Evolutionary conservation across 176 grass and related monocot genomes (phyloP).

Genomic region (Oryza longistaminata): DNA sequence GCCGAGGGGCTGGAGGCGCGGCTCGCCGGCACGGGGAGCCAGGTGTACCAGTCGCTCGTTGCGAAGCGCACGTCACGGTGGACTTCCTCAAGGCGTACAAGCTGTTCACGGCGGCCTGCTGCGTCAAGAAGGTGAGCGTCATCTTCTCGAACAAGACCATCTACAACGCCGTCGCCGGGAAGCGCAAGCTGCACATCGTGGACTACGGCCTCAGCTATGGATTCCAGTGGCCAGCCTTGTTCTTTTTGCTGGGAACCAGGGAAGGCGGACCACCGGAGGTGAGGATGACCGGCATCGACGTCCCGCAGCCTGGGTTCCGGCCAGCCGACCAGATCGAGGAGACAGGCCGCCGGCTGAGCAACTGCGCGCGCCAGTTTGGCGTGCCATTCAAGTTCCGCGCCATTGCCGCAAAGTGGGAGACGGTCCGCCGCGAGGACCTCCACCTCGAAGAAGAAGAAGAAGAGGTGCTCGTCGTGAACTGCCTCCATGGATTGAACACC

Average conservation of each 20-base stretch:
- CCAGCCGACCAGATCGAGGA: conserved; percentile 46
- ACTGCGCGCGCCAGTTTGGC: conserved; percentile 27
- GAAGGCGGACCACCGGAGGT: conserved; percentile 53
- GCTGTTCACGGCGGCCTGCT: conserved; percentile 53
- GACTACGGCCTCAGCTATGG: conserved; percentile 38
- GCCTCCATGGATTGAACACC: conserved; percentile 18
- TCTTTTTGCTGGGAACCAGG: background rate
- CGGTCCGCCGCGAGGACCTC: conserved; percentile 28
- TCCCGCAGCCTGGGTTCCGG: conserved; percentile 55
- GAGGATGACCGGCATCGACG: conserved; percentile 48
- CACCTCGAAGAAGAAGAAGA: conserved; percentile 34
- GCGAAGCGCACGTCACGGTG: background rate
- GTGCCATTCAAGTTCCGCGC: conserved; percentile 44
- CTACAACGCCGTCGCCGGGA: conserved; percentile 2
- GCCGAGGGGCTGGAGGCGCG: conserved; percentile 65
- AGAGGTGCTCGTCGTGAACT: conserved; percentile 40
- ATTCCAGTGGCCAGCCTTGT: conserved; percentile 46
- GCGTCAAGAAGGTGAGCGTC: conserved; percentile 44
- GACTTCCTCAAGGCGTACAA: conserved; percentile 54
- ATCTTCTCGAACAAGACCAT: conserved; percentile 51
- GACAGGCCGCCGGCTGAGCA: conserved; percentile 47
- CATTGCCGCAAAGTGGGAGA: conserved; percentile 27
- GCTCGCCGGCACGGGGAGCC: conserved; percentile 59
- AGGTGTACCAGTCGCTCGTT: conserved; percentile 43
- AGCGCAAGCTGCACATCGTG: conserved; percentile 45